Conservation (phyloP, 2,329 filamentous ascomycete genomes). For the Atkinsonella hypoxylon region DNA sequence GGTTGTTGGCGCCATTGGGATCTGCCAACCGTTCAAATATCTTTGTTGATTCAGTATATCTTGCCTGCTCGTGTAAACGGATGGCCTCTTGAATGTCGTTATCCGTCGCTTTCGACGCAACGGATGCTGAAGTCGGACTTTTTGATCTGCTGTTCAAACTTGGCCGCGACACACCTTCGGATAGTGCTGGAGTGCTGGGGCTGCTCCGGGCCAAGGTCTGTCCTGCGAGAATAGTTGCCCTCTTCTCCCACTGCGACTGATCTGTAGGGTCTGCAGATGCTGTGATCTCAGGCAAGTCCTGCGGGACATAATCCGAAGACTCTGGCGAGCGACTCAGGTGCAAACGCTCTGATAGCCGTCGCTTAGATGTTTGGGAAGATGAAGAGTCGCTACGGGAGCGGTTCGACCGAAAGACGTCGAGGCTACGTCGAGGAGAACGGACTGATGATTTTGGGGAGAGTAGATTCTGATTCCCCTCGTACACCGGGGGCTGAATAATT, state of each 20-base stretch:
- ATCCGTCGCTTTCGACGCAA: slow-evolving; percentile 43
- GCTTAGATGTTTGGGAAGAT: slow-evolving; percentile 29
- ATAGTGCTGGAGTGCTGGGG: slow-evolving; percentile 25
- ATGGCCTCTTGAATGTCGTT: slow-evolving; percentile 92
- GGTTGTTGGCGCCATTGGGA: slow-evolving; percentile 75
- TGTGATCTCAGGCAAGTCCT: slow-evolving; percentile 65
- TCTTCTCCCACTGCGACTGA: slow-evolving; percentile 81
- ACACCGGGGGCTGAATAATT: slow-evolving; percentile 55
- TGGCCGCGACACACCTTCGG: slow-evolving; percentile 18
- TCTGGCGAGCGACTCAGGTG: slow-evolving; percentile 47
- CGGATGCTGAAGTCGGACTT: slow-evolving; percentile 12
- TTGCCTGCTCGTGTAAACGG: slow-evolving; percentile 73
- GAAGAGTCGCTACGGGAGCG: slow-evolving; percentile 38
- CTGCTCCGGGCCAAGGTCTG: slow-evolving; percentile 37
- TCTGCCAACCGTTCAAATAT: slow-evolving; percentile 80
- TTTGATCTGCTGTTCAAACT: slow-evolving; percentile 6
- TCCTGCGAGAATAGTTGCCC: slow-evolving; percentile 77
- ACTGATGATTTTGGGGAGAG: slow-evolving; percentile 16
- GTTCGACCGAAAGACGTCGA: slow-evolving; percentile 32
- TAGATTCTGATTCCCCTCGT: slow-evolving; percentile 19
- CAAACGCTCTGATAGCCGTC: slow-evolving; percentile 56
- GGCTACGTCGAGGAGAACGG: slow-evolving; percentile 26
- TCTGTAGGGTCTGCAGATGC: slow-evolving; percentile 30
- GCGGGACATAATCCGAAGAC: slow-evolving; percentile 63
- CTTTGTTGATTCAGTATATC: slow-evolving; percentile 66